Conservation (phyloP, 2,329 filamentous ascomycete species). For the Colletotrichum chlorophyti region DNA sequence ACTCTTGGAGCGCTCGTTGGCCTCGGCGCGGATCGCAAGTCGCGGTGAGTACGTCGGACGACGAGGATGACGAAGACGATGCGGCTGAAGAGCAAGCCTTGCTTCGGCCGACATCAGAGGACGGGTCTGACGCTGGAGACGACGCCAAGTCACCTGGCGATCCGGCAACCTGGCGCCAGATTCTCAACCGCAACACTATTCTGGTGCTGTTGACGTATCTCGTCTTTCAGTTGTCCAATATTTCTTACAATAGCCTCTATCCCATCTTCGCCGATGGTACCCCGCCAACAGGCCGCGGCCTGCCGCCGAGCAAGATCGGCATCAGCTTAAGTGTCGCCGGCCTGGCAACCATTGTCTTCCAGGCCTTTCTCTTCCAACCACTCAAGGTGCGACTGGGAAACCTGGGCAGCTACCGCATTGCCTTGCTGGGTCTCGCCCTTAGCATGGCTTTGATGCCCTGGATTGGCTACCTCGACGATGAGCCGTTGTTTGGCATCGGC, state of each 20-base stretch:
- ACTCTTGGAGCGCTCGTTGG: constrained; percentile 48
- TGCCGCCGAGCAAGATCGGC: constrained; percentile 83
- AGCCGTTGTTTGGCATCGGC: constrained; percentile 62
- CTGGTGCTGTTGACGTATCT: constrained; percentile 85
- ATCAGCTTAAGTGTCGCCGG: constrained; percentile 86
- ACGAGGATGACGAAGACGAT: constrained; percentile 31
- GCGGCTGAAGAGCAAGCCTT: constrained; percentile 32
- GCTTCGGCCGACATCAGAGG: constrained; percentile 39
- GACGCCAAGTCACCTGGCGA: constrained; percentile 58
- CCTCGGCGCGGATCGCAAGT: constrained; percentile 35
- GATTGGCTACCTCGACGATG: constrained; percentile 76
- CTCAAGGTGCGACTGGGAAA: constrained; percentile 84
- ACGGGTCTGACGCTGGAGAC: constrained; percentile 56
- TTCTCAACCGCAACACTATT: constrained; percentile 83
- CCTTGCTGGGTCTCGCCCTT: constrained; percentile 79
- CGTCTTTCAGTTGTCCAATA: constrained; percentile 92
- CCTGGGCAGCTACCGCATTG: constrained; percentile 80
- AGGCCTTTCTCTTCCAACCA: constrained; percentile 82
- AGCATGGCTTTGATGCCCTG: constrained; percentile 90
- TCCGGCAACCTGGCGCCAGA: constrained; percentile 54
- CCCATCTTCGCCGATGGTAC: constrained; percentile 86
- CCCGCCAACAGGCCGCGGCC: constrained; percentile 76
- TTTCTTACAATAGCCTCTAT: constrained; percentile 94
- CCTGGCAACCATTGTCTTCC: constrained; percentile 85
- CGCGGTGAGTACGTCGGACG: constrained; percentile 33